Evolutionary conservation across 2,329 filamentous ascomycete species (phyloP).

Genomic region (Alternaria alternata): DNA sequence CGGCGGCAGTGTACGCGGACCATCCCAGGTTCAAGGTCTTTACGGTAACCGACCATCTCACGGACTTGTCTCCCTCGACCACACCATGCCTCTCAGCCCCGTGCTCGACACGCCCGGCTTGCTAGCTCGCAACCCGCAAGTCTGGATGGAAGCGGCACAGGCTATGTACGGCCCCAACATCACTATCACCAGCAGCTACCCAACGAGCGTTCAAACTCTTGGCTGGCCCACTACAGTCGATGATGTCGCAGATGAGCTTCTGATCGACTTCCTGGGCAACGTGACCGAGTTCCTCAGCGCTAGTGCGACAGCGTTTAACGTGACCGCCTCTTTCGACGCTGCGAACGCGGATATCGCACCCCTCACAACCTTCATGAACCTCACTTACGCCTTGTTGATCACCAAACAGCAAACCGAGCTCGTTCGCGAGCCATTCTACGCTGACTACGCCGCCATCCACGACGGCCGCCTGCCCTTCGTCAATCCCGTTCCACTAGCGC

Average conservation of each 20-base stretch:
- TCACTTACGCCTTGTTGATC: slow-evolving; percentile 59
- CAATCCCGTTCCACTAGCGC: slow-evolving; percentile 58
- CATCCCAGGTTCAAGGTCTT: slow-evolving; percentile 58
- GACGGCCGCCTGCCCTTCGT: slow-evolving; percentile 59
- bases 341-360: slow-evolving; percentile 42
- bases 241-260: slow-evolving; percentile 47
- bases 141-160: slow-evolving; percentile 56
- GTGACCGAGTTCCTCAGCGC: slow-evolving; percentile 55
- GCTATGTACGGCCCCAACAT: slow-evolving; percentile 58
- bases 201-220: slow-evolving; percentile 53
- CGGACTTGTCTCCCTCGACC: slow-evolving; percentile 56
- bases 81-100: slow-evolving; percentile 60
- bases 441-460: slow-evolving; percentile 58
- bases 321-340: slow-evolving; percentile 48
- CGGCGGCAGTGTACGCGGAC: slow-evolving; percentile 60
- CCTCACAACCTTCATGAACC: slow-evolving; percentile 51
- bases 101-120: slow-evolving; percentile 59
- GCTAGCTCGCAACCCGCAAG: slow-evolving; percentile 54
- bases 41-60: slow-evolving; percentile 61
- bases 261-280: slow-evolving; percentile 54
- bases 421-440: slow-evolving; percentile 60
- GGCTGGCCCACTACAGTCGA: slow-evolving; percentile 51
- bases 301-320: slow-evolving; percentile 47
- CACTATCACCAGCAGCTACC: slow-evolving; percentile 53
- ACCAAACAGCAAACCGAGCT: slow-evolving; percentile 57